These are phyloP conservation scores for Umbelopsis sp. DNA, from an alignment of 371 early-diverging fungal genomes.

Conservation along the genomic window DNA sequence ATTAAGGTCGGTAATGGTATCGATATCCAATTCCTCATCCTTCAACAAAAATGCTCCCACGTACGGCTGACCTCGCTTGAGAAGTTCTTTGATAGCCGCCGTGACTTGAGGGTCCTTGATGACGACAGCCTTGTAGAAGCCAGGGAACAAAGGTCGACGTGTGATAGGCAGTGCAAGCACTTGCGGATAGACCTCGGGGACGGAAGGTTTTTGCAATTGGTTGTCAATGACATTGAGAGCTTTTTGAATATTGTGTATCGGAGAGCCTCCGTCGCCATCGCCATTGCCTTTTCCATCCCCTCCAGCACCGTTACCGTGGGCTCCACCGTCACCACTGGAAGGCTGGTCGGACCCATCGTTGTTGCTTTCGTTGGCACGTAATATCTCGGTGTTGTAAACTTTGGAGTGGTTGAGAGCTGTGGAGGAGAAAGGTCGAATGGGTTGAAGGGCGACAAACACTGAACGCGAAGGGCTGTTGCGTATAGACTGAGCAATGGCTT, in stretches of 20 bases:
- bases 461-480: slow-evolving; percentile 27
- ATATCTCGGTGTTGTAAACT: background rate
- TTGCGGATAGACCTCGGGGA: slow-evolving; percentile 89
- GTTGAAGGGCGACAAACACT: slow-evolving; percentile 39
- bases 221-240: slow-evolving; percentile 55
- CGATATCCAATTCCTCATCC: slow-evolving; percentile 85
- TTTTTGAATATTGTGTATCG: slow-evolving; percentile 28
- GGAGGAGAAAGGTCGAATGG: slow-evolving; percentile 30
- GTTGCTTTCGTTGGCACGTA: slow-evolving; percentile 33
- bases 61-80: slow-evolving; percentile 93
- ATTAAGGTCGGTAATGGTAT: slow-evolving; percentile 73
- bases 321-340: slow-evolving; percentile 32
- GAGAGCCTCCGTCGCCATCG: slow-evolving; percentile 28
- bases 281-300: slow-evolving; percentile 25
- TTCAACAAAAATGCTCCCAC: slow-evolving; percentile 92
- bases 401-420: slow-evolving; percentile 28
- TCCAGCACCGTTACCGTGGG: slow-evolving; percentile 28
- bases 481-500: slow-evolving; percentile 31
- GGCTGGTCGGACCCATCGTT: slow-evolving; percentile 33
- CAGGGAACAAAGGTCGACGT: slow-evolving; percentile 93
- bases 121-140: slow-evolving; percentile 95
- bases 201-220: slow-evolving; percentile 71
- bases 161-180: slow-evolving; percentile 93
- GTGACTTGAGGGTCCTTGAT: slow-evolving; percentile 93
- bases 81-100: slow-evolving; percentile 85